A percentile compares a stretch with the other conserved stretches of the same genome.
These are phyloP conservation scores for Erysimum cheiranthoides DNA, from an alignment of 345 rosid species.

Conservation along the genomic window DNA sequence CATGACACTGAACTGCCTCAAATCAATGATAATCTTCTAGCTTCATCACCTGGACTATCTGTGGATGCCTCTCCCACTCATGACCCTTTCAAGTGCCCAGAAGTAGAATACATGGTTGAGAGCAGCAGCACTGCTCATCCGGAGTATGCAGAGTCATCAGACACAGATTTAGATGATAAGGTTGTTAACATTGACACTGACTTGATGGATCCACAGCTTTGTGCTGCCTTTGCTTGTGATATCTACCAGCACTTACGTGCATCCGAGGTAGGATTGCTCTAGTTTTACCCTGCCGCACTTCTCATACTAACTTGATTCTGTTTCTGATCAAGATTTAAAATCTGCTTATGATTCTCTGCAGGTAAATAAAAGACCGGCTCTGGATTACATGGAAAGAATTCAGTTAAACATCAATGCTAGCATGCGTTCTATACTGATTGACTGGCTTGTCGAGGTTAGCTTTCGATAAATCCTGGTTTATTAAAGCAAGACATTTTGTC, in stretches of 20 bases:
- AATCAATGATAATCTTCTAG: slow-evolving; percentile 3
- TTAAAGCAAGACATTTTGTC: background rate
- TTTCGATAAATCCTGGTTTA: slow-evolving; percentile 16
- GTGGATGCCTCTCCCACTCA: slow-evolving; percentile 64
- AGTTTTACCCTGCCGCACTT: background rate
- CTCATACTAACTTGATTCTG: slow-evolving; percentile 25
- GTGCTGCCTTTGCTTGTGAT: slow-evolving; percentile 48
- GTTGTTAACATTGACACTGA: slow-evolving; percentile 40
- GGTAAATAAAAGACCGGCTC: slow-evolving; percentile 51
- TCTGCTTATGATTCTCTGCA: slow-evolving; percentile 17
- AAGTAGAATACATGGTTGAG: slow-evolving; percentile 67
- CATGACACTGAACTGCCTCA: slow-evolving; percentile 29
- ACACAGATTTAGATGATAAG: slow-evolving; percentile 26
- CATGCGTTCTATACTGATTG: slow-evolving; percentile 58
- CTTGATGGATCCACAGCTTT: slow-evolving; percentile 50
- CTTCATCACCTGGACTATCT: slow-evolving; percentile 42
- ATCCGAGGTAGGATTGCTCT: slow-evolving; percentile 45
- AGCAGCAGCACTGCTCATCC: slow-evolving; percentile 66
- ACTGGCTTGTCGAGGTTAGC: slow-evolving; percentile 64
- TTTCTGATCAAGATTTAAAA: slow-evolving; percentile 13
- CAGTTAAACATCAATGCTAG: slow-evolving; percentile 51
- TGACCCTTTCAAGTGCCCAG: slow-evolving; percentile 72
- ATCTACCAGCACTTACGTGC: slow-evolving; percentile 50
- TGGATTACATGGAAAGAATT: slow-evolving; percentile 53
- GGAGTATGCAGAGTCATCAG: slow-evolving; percentile 42